phyloP scores from a whole-genome alignment of 2,329 filamentous ascomycete genomes.

The Coniochaeta prunicola region DNA sequence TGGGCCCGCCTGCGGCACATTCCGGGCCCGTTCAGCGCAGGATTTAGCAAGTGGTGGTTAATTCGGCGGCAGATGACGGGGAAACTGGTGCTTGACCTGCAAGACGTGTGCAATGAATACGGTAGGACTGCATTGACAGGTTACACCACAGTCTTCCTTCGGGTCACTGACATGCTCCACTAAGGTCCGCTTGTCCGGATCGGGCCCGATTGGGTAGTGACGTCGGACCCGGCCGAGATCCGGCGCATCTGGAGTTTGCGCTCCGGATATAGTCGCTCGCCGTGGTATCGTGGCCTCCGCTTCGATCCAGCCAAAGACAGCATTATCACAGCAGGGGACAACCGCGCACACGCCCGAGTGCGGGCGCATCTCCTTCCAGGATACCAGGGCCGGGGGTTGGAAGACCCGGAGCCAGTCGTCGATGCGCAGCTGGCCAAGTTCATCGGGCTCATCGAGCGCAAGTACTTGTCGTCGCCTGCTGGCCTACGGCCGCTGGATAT shows the following conservation, averaged over 20 bases:
- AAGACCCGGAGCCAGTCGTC: conserved; percentile 4
- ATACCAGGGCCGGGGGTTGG: conserved; percentile 6
- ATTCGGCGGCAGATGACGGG: conserved; percentile 3
- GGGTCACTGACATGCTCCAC: background rate
- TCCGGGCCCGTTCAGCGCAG: conserved; percentile 4
- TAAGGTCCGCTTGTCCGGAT: conserved; percentile 5
- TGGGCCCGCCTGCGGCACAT: conserved; percentile 9
- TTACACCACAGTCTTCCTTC: background rate
- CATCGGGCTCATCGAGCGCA: conserved; percentile 29
- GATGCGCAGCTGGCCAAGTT: conserved; percentile 21
- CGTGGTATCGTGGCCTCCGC: conserved; percentile 9
- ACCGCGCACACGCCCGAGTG: conserved; percentile 8
- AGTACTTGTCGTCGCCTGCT: conserved; percentile 28
- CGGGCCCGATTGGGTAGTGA: conserved; percentile 7
- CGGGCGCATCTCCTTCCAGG: conserved; percentile 5
- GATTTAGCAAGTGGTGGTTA: conserved; percentile 8
- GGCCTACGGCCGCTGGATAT: conserved; percentile 28
- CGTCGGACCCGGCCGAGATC: conserved; percentile 7
- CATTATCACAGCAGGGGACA: conserved; percentile 7
- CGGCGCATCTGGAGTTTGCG: conserved; percentile 11
- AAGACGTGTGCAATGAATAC: conserved; percentile 7
- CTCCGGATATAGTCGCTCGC: conserved; percentile 9
- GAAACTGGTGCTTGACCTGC: background rate
- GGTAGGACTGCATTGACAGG: conserved; percentile 1
- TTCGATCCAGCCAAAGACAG: conserved; percentile 9